Conservation (phyloP, 2,329 filamentous ascomycete genomes). For the Penicillium sp. region DNA sequence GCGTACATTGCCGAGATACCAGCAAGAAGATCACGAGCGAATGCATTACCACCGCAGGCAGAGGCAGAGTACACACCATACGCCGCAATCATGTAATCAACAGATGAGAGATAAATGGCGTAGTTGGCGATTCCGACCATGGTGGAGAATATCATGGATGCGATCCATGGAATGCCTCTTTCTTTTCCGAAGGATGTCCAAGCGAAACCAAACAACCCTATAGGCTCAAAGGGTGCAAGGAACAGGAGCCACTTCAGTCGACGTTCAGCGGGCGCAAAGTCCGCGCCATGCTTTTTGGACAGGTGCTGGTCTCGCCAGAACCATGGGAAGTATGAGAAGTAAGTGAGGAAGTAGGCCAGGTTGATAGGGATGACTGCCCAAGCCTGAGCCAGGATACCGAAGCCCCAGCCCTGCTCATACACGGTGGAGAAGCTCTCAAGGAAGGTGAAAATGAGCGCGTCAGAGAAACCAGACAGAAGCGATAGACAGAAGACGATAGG, state of each 20-base stretch:
- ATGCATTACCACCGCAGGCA: conserved; percentile 69
- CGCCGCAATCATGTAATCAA: conserved; percentile 69
- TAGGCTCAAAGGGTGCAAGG: conserved; percentile 55
- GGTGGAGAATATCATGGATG: conserved; percentile 58
- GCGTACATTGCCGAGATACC: conserved; percentile 65
- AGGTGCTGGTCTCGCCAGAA: conserved; percentile 41
- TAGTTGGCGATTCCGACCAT: conserved; percentile 69
- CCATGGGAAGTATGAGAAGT: conserved; percentile 50
- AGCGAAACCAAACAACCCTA: conserved; percentile 65
- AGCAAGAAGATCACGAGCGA: conserved; percentile 65
- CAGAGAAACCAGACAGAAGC: conserved; percentile 55
- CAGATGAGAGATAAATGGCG: conserved; percentile 66
- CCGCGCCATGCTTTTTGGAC: conserved; percentile 42
- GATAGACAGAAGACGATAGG: conserved; percentile 58
- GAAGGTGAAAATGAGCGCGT: conserved; percentile 60
- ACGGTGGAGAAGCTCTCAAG: conserved; percentile 55
- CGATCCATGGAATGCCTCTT: conserved; percentile 61
- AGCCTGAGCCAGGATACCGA: conserved; percentile 53
- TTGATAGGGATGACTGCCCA: conserved; percentile 62
- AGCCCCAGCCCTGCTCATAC: conserved; percentile 55
- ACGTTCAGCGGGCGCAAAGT: conserved; percentile 56
- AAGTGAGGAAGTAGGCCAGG: conserved; percentile 61
- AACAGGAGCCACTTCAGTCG: conserved; percentile 63
- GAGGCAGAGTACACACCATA: conserved; percentile 69
- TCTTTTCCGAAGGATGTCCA: conserved; percentile 60